Evolutionary conservation across 164 flowering plant species (phyloP).

Genomic region (Liriodendron chinense): DNA sequence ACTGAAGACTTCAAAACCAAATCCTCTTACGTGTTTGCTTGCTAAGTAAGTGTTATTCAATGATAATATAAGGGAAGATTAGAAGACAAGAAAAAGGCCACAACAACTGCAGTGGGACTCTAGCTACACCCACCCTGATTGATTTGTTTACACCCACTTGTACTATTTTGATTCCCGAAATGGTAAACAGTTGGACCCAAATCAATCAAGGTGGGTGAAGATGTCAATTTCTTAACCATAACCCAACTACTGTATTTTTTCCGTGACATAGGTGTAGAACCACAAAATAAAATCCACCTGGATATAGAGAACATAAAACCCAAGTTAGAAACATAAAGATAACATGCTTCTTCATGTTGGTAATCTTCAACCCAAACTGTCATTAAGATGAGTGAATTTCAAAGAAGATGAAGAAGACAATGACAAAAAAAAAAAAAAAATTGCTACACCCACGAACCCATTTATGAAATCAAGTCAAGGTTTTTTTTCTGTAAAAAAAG

Average conservation of each 20-base stretch:
- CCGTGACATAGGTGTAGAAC: not conserved
- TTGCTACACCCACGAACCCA: not conserved
- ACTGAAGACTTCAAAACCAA: not conserved
- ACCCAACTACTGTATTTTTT: not conserved
- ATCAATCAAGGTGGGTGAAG: not conserved
- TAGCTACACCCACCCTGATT: not conserved
- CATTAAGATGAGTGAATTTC: too few species aligned
- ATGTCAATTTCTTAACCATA: too few species aligned
- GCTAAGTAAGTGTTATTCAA: too few species aligned
- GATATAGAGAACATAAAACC: not conserved
- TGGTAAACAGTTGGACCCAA: not conserved
- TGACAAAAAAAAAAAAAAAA: too few species aligned
- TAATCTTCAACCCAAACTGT: not conserved
- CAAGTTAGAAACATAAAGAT: not conserved
- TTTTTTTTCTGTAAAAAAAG: not conserved
- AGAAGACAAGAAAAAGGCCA: not conserved
- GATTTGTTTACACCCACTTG: not conserved
- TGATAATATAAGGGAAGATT: not conserved
- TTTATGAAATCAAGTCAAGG: not conserved
- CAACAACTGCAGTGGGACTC: not conserved
- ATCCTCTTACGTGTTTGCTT: too few species aligned
- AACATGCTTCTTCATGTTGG: too few species aligned
- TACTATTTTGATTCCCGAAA: not conserved
- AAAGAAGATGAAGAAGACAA: too few species aligned
- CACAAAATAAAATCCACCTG: not conserved